Base-by-base conservation (phyloP, 768 basidiomycete species). In the Calvatia gigantea region DNA sequence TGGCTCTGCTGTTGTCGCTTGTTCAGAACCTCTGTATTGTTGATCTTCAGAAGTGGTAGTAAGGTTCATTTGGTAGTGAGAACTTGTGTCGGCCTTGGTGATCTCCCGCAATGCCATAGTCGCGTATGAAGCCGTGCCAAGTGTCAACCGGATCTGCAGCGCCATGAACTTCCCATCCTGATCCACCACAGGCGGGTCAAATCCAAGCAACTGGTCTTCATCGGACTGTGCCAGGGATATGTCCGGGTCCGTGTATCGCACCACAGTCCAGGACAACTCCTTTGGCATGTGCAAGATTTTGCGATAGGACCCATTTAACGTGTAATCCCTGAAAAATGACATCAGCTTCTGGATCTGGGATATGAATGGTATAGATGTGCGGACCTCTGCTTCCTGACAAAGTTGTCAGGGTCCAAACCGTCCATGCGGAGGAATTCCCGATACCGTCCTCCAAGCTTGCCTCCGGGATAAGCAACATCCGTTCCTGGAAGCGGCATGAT, bases 91-190 rank as follows among this genome's bases (percentile, higher is more conserved):
- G 31, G 89, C 91, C 74, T 96, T 98, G 12, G 94, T 94, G 41
- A 97, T 84, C 72, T 97, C 94, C 38, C 94, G 84, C 61, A 99
- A 69, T 3, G 95, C 96, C 97, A 99, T 99, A 2, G 97, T 99
- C 1, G 97, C 97, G 70, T 98, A 99, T 4, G 93, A 88, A 0
- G 93, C 90, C 6, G 93, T 92, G 12, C 91, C 93, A 14, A 99
- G 80, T n/a, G 79, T 83, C 51, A 98, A 71, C 35, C 85, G 73
- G 58, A 99, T 83, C 65, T 95, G 94, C 32, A 99, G 73, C 3
- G 96, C 95, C 69, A 85, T 75, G 68, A 96, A 96, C 64, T 83
- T 87, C 23, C 95, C 95, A 44, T 88, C 80, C 51, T 85, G 81
- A 2, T 74, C 77, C 29, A 83, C 67, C 1, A 74, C 76, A 7